Conservation (phyloP, 2,329 filamentous ascomycete genomes). For the Tympanopsis confertula region DNA sequence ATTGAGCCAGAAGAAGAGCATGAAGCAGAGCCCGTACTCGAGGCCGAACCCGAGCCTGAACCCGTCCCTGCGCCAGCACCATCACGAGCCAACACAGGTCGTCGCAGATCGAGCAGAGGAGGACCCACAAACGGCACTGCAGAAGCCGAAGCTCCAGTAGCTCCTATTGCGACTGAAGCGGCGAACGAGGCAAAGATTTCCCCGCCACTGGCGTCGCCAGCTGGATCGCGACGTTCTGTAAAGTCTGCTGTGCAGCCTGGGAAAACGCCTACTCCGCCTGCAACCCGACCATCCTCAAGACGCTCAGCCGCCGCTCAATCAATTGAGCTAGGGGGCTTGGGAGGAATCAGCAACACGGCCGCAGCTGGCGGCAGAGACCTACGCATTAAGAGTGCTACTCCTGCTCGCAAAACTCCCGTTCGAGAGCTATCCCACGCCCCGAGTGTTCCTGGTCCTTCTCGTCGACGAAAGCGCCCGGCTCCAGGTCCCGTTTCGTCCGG, state of each 20-base stretch:
- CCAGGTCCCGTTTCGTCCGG: slow-evolving; percentile 45
- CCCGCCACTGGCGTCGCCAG: background rate
- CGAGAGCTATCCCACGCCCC: slow-evolving; percentile 25
- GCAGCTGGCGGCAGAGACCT: slow-evolving; percentile 13
- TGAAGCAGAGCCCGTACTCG: background rate
- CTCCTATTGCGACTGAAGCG: background rate
- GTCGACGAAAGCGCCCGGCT: slow-evolving; percentile 44
- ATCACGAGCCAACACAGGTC: background rate
- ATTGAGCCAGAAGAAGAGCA: too few species aligned
- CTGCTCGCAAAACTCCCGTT: slow-evolving; percentile 20
- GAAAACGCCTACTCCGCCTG: background rate
- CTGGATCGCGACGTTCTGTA: too few species aligned
- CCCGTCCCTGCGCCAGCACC: background rate
- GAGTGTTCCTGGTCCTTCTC: slow-evolving; percentile 17
- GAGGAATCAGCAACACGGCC: slow-evolving; percentile 13
- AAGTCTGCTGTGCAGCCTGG: too few species aligned
- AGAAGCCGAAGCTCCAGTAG: background rate
- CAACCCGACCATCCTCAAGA: background rate
- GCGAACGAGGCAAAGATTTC: background rate
- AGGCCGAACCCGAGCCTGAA: background rate
- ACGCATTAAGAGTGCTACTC: slow-evolving; percentile 26
- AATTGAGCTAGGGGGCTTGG: background rate
- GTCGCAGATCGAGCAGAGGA: background rate
- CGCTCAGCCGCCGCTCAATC: too few species aligned
- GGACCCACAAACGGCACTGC: background rate